phyloP scores from a whole-genome alignment of 2,329 filamentous ascomycete genomes.

The Rhexocercosporidium sp. region DNA sequence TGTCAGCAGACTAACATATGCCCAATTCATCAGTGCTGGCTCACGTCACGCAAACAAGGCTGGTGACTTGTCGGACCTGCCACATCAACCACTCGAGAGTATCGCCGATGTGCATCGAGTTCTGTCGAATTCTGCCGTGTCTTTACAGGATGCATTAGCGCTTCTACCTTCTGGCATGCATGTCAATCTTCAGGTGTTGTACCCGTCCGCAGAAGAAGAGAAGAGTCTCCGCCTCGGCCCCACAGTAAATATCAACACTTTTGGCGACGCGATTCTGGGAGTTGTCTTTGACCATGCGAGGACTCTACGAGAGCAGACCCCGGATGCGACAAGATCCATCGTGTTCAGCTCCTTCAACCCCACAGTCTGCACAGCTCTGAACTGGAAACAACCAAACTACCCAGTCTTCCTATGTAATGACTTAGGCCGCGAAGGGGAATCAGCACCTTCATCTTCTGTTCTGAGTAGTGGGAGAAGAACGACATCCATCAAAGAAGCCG shows the following conservation, averaged over 20 bases:
- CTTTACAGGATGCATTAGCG: conserved; percentile 76
- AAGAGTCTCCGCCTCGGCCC: conserved; percentile 71
- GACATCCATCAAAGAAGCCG: conserved; percentile 92
- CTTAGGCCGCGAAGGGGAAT: conserved; percentile 66
- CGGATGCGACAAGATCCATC: conserved; percentile 80
- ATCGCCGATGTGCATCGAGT: conserved; percentile 73
- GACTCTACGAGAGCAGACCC: conserved; percentile 64
- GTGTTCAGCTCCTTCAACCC: conserved; percentile 95
- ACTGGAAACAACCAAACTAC: conserved; percentile 99
- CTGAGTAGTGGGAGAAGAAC: conserved; percentile 69
- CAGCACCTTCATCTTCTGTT: conserved; percentile 32
- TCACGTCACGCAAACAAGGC: conserved; percentile 36
- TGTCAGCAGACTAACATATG: conserved; percentile 76
- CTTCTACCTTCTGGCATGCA: conserved; percentile 81
- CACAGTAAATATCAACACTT: conserved; percentile 81
- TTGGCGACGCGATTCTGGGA: conserved; percentile 81
- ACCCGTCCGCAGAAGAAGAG: conserved; percentile 79
- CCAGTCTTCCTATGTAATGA: conserved; percentile 96
- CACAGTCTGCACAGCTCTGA: conserved; percentile 88
- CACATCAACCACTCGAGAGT: conserved; percentile 53
- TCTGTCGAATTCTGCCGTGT: conserved; percentile 77
- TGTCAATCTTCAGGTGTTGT: conserved; percentile 90
- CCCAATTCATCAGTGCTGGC: conserved; percentile 64
- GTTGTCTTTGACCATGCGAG: conserved; percentile 93
- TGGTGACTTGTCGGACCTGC: conserved; percentile 50